Conservation (phyloP, 78 protist species). For the Polysphondylium violaceum region DNA sequence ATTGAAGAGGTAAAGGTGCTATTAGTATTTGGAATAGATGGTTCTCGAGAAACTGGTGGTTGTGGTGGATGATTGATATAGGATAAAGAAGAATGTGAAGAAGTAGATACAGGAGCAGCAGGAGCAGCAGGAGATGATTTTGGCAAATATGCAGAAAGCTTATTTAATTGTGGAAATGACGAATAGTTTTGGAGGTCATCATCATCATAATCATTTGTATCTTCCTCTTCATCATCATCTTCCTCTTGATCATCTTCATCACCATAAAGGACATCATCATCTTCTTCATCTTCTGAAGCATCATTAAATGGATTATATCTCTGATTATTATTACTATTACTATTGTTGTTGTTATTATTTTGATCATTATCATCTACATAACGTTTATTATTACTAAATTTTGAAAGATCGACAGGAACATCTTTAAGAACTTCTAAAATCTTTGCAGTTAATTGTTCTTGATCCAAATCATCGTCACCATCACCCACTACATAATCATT, state of each 20-base stretch:
- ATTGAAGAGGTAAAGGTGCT: too few species aligned
- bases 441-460: not conserved
- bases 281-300: not conserved
- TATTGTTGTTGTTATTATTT: not conserved
- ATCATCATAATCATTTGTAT: not conserved
- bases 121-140: too few species aligned
- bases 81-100: too few species aligned
- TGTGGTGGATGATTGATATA: too few species aligned
- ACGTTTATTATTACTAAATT: not conserved
- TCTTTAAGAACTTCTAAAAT: constrained; percentile 12
- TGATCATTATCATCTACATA: not conserved
- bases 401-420: not conserved
- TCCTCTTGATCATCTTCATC: not conserved
- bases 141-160: too few species aligned
- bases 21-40: too few species aligned
- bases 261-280: not conserved
- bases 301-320: not conserved
- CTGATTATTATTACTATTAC: not conserved
- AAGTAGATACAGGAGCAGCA: too few species aligned
- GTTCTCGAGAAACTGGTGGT: too few species aligned
- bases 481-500: constrained; percentile 19
- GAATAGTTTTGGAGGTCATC: not conserved
- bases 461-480: not conserved
- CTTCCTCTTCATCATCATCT: not conserved
- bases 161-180: not conserved